Evolutionary conservation across 2,329 filamentous ascomycete species (phyloP).

Genomic region (Arthrobotrys sphaeroides): DNA sequence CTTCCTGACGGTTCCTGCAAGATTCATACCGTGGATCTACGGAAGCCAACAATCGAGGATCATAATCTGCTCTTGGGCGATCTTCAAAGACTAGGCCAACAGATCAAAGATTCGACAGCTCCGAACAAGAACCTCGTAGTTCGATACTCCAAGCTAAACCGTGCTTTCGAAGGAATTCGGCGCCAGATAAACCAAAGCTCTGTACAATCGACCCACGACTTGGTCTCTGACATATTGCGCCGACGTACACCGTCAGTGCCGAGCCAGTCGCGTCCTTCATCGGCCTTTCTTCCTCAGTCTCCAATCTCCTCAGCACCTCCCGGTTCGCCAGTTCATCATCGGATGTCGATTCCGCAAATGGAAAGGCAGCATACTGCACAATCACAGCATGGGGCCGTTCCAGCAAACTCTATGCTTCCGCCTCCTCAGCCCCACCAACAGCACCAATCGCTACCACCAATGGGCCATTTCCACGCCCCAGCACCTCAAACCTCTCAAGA

Average conservation of each 20-base stretch:
- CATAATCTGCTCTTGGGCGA: conserved; percentile 41
- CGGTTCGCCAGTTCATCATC: neutral
- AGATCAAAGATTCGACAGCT: conserved; percentile 33
- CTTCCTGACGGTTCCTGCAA: conserved; percentile 31
- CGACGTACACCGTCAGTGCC: conserved; percentile 13
- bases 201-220: conserved; percentile 27
- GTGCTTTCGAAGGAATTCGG: conserved; percentile 26
- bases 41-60: conserved; percentile 23
- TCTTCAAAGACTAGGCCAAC: conserved; percentile 32
- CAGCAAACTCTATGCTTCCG: conserved; percentile 11
- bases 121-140: conserved; percentile 15
- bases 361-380: neutral
- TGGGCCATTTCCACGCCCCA: conserved; percentile 12
- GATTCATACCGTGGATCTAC: conserved; percentile 32
- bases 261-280: neutral
- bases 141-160: conserved; percentile 41
- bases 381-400: neutral
- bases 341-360: neutral
- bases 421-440: conserved; percentile 27
- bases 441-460: neutral
- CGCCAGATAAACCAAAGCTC: conserved; percentile 29
- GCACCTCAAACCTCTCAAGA: neutral
- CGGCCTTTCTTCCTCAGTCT: conserved; percentile 4
- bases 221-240: conserved; percentile 32
- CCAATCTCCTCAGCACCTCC: neutral